phyloP scores from a whole-genome alignment of 805 yeast species.

The Candida suzukii region DNA sequence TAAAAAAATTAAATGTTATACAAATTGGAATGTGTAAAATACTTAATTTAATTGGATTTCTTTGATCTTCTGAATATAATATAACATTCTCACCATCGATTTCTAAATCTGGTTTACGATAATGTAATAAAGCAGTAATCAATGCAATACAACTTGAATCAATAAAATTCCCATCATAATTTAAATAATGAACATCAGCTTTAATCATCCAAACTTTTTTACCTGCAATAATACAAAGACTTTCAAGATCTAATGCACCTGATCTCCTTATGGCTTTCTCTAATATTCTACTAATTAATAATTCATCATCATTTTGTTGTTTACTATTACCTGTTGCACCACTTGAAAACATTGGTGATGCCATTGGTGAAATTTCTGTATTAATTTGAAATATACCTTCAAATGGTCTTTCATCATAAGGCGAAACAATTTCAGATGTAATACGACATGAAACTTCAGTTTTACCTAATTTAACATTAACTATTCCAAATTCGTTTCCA shows the following conservation, averaged over 20 bases:
- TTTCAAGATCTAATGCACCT: slow-evolving; percentile 85
- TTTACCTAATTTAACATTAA: slow-evolving; percentile 68
- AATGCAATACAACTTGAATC: slow-evolving; percentile 91
- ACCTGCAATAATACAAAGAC: slow-evolving; percentile 86
- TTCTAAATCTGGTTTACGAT: slow-evolving; percentile 75
- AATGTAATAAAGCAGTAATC: slow-evolving; percentile 78
- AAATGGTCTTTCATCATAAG: slow-evolving; percentile 86
- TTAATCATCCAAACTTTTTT: slow-evolving; percentile 84
- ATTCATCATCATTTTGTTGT: slow-evolving; percentile 66
- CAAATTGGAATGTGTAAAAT: slow-evolving; percentile 87
- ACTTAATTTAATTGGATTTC: slow-evolving; percentile 82
- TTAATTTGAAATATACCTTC: slow-evolving; percentile 84
- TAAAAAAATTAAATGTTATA: slow-evolving; percentile 81
- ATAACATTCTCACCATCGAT: slow-evolving; percentile 59
- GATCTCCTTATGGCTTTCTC: slow-evolving; percentile 91
- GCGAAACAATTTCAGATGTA: slow-evolving; percentile 68
- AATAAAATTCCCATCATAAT: slow-evolving; percentile 88
- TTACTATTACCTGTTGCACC: slow-evolving; percentile 31
- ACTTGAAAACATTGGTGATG: slow-evolving; percentile 76
- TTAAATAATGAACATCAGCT: slow-evolving; percentile 83
- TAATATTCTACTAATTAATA: slow-evolving; percentile 69
- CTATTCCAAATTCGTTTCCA: slow-evolving; percentile 76
- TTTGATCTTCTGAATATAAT: slow-evolving; percentile 65
- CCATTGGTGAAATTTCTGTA: slow-evolving; percentile 87
- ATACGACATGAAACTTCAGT: slow-evolving; percentile 69